These are phyloP conservation scores for Plasmodium malariae DNA, from an alignment of 169 alveolate species.

Conservation along the genomic window DNA sequence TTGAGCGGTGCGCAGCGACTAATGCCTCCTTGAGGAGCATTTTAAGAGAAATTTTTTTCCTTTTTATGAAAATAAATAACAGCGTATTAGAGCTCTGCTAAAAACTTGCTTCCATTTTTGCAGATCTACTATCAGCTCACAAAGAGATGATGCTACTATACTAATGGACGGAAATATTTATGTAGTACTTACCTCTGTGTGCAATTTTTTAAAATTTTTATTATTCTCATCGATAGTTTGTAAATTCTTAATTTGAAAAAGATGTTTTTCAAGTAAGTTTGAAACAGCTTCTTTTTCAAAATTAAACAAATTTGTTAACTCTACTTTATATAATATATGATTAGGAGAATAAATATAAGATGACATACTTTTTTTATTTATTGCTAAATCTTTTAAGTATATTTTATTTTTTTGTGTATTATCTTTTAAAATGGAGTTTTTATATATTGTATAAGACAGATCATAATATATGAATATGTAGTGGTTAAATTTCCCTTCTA, in stretches of 20 bases:
- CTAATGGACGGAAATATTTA: no score
- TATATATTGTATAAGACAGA: constrained; percentile 42
- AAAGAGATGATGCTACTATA: no score
- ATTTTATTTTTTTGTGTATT: neutral
- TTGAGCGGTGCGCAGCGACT: no score
- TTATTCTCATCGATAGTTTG: neutral
- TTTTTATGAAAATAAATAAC: no score
- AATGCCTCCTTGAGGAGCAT: no score
- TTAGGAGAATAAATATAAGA: constrained; percentile 28
- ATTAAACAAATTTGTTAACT: constrained; percentile 28
- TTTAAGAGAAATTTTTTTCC: no score
- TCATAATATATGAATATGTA: constrained; percentile 38
- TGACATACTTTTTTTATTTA: constrained; percentile 40
- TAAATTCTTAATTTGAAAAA: constrained; percentile 2
- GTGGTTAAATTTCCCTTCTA: constrained; percentile 3
- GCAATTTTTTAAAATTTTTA: constrained; percentile 7
- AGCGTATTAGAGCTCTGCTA: no score
- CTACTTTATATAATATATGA: constrained; percentile 11
- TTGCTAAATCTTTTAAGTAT: neutral
- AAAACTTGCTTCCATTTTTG: no score
- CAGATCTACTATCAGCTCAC: no score
- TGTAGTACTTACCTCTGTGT: constrained; percentile 46
- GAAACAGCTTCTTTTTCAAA: constrained; percentile 32
- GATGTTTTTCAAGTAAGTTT: neutral
- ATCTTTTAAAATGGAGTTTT: constrained; percentile 1